Evolutionary conservation across 164 flowering plant genomes (phyloP), one percentile per base, ranked within the genome.

Genomic region (Vitis rotundifolia): DNA sequence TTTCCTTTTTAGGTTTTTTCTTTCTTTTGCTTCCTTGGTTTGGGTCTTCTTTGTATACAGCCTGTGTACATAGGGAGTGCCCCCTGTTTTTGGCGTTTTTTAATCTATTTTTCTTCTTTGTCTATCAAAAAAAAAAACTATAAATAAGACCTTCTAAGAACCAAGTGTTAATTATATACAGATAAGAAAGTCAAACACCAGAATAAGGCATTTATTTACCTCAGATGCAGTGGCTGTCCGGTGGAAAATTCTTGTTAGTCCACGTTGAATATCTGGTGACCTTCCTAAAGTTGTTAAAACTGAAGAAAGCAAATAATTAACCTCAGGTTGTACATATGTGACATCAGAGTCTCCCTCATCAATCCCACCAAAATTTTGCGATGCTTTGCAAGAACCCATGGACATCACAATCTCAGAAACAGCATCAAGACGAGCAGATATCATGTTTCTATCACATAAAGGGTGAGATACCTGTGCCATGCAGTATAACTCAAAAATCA

Each of bases 191-290:
- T 28, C 54, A 48, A 14, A 49, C 44, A 37, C 44, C 44, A 37
- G 47, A 44, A 69, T 28, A 56, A 47, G 64, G 58, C 47, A 61
- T 49, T 58, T 50, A 58, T 52, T 37, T 79, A 95, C 99, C 97
- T 95, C 98, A 57, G 87, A 77, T 61, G 98, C 79, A 26, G 91
- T 85, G 22, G 91, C 92, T 54, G 97, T 95, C 63, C 85, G 85
- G 70, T 95, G 98, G 75, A 89, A 91, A 63, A 91, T 89, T 83
- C 98, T 88, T 15, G 97, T 84, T 69, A 95, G 86, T 71, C 99
- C 99, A 73, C 99, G 96, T 62, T 93, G 96, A 72, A 93, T 75
- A 83, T 95, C 99, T 77, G 88, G 81, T 37, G 88, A 78, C 81
- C 84, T 80, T 67, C 90, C 91, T 74, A 95, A 76, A 55, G 72